These are phyloP conservation scores for Coniella lustricola DNA, from an alignment of 2,329 filamentous ascomycete species.

Conservation along the genomic window DNA sequence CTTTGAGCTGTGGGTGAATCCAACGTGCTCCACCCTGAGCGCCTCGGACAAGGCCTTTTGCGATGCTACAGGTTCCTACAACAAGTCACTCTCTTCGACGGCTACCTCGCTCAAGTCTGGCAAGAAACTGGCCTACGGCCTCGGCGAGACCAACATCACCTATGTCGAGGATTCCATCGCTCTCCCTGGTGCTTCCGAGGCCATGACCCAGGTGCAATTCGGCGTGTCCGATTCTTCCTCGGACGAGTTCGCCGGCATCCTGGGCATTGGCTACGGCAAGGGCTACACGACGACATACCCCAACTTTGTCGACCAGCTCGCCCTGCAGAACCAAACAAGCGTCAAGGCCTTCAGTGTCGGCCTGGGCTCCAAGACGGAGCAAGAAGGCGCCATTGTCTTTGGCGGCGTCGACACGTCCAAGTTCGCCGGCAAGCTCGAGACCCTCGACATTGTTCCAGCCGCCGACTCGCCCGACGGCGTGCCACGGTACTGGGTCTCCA, in stretches of 20 bases:
- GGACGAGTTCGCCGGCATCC: constrained; percentile 50
- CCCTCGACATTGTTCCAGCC: constrained; percentile 53
- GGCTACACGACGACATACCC: constrained; percentile 39
- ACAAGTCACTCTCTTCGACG: constrained; percentile 34
- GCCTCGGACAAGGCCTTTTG: constrained; percentile 38
- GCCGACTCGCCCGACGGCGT: constrained; percentile 47
- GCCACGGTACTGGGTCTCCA: constrained; percentile 44
- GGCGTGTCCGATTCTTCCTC: constrained; percentile 50
- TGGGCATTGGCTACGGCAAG: constrained; percentile 66
- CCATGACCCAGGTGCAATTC: constrained; percentile 51
- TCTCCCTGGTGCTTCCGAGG: constrained; percentile 33
- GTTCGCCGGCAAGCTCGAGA: constrained; percentile 51
- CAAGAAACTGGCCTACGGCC: constrained; percentile 42
- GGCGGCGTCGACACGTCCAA: constrained; percentile 61
- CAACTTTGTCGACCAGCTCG: constrained; percentile 46
- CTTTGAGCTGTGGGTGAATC: constrained; percentile 58
- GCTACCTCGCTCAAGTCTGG: constrained; percentile 25
- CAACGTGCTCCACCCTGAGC: constrained; percentile 43
- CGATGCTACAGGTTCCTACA: constrained; percentile 37
- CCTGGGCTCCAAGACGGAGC: constrained; percentile 53
- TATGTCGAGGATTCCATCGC: constrained; percentile 41
- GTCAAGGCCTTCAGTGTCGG: constrained; percentile 60
- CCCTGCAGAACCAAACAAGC: constrained; percentile 44
- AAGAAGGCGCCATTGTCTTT: constrained; percentile 59
- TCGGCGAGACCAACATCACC: constrained; percentile 43